These are phyloP conservation scores for Parastagonospora avenae DNA, from an alignment of 2,329 filamentous ascomycete genomes.

Conservation along the genomic window DNA sequence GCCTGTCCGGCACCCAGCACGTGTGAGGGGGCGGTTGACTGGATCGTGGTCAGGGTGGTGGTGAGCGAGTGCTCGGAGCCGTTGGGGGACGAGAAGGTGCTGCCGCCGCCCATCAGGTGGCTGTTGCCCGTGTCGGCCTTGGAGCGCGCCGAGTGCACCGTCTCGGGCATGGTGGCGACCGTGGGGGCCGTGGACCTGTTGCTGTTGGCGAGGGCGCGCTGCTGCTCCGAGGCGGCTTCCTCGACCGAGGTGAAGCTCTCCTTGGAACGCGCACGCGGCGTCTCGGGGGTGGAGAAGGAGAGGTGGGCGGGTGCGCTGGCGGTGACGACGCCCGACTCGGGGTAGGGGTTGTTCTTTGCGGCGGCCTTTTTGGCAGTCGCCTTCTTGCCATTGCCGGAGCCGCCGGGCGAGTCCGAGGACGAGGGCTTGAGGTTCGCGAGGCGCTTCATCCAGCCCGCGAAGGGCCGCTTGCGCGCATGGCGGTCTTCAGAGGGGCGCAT, in stretches of 20 bases:
- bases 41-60: slow-evolving; percentile 84
- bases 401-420: slow-evolving; percentile 60
- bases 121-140: slow-evolving; percentile 79
- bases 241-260: slow-evolving; percentile 65
- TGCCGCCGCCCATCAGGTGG: slow-evolving; percentile 65
- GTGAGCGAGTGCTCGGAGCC: slow-evolving; percentile 81
- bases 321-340: slow-evolving; percentile 71
- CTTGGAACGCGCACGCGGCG: slow-evolving; percentile 31
- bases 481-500: slow-evolving; percentile 62
- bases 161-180: slow-evolving; percentile 81
- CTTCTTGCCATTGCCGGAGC: slow-evolving; percentile 49
- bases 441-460: slow-evolving; percentile 93
- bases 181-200: slow-evolving; percentile 79
- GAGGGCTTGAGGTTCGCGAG: slow-evolving; percentile 86
- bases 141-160: slow-evolving; percentile 76
- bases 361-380: slow-evolving; percentile 60
- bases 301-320: slow-evolving; percentile 50
- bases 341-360: slow-evolving; percentile 90
- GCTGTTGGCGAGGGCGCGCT: slow-evolving; percentile 63
- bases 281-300: slow-evolving; percentile 57
- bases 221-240: slow-evolving; percentile 54
- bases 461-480: slow-evolving; percentile 78
- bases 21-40: slow-evolving; percentile 69
- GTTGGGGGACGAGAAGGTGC: slow-evolving; percentile 81
- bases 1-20: slow-evolving; percentile 48